phyloP scores from a whole-genome alignment of 2,329 filamentous ascomycete genomes.

The Clarireedia hainanense region DNA sequence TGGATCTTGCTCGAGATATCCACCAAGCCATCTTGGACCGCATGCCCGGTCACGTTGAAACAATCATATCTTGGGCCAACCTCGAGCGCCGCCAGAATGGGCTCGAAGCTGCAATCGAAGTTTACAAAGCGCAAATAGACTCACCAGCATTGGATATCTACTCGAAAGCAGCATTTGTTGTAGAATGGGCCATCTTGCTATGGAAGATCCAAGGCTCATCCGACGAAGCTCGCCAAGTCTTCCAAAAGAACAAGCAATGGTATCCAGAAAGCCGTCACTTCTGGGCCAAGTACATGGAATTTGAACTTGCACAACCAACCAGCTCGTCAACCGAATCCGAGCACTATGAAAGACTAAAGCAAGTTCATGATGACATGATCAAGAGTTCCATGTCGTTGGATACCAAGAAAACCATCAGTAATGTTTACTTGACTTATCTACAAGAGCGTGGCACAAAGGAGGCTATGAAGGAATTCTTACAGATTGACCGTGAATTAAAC shows the following conservation, averaged over 20 bases:
- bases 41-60: constrained; percentile 77
- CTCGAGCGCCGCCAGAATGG: constrained; percentile 76
- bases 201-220: constrained; percentile 81
- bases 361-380: constrained; percentile 69
- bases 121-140: constrained; percentile 77
- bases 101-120: constrained; percentile 73
- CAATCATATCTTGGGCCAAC: constrained; percentile 81
- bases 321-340: constrained; percentile 53
- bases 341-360: constrained; percentile 68
- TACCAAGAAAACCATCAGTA: constrained; percentile 66
- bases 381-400: constrained; percentile 58
- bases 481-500: constrained; percentile 78
- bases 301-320: constrained; percentile 79
- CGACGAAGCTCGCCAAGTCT: constrained; percentile 76
- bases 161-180: constrained; percentile 78
- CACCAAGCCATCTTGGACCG: constrained; percentile 70
- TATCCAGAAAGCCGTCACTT: constrained; percentile 81
- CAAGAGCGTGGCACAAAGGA: constrained; percentile 75
- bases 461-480: constrained; percentile 77
- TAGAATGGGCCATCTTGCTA: constrained; percentile 77
- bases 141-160: constrained; percentile 63
- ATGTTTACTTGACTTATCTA: constrained; percentile 75
- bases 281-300: constrained; percentile 82
- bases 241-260: constrained; percentile 72
- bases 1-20: constrained; percentile 75